Evolutionary conservation across 345 rosid genomes (phyloP).

Genomic region (Eucalyptus rudis): DNA sequence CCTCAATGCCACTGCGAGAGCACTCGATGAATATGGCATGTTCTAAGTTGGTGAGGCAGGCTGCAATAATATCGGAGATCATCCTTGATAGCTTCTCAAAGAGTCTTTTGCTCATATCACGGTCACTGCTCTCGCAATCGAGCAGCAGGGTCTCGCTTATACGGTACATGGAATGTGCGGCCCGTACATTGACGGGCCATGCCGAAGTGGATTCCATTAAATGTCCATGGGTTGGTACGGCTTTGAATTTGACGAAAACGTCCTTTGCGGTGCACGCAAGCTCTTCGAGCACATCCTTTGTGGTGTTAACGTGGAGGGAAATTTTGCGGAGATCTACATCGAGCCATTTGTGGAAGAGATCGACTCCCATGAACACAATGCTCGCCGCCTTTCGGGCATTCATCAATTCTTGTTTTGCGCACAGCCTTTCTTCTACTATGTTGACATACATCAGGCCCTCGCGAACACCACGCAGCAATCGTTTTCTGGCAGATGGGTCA

Average conservation of each 20-base stretch:
- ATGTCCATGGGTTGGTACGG: constrained; percentile 7
- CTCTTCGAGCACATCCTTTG: constrained; percentile 38
- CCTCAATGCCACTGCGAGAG: constrained; percentile 37
- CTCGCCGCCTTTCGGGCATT: constrained; percentile 50
- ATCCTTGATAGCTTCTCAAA: constrained; percentile 24
- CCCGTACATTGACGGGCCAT: constrained; percentile 62
- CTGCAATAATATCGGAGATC: constrained; percentile 62
- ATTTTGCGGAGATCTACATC: constrained; percentile 51
- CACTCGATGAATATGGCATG: constrained; percentile 37
- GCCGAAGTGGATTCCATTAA: constrained; percentile 33
- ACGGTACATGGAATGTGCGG: constrained; percentile 80
- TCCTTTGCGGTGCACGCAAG: constrained; percentile 41
- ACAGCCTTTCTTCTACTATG: constrained; percentile 25
- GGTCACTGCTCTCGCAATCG: not conserved
- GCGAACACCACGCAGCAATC: constrained; percentile 27
- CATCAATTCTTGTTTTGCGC: constrained; percentile 9
- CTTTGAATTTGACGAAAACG: constrained; percentile 24
- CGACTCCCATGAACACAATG: constrained; percentile 48
- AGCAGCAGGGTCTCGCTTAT: constrained; percentile 47
- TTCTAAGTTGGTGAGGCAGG: constrained; percentile 64
- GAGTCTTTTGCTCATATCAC: constrained; percentile 11
- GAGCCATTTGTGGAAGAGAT: constrained; percentile 59
- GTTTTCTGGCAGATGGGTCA: constrained; percentile 1
- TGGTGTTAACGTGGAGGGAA: constrained; percentile 15
- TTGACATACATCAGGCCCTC: constrained; percentile 48